A percentile compares a stretch with the other conserved stretches of the same genome.
Evolutionary conservation across 2,329 filamentous ascomycete species (phyloP).

Genomic region (Colletotrichum paranaense): DNA sequence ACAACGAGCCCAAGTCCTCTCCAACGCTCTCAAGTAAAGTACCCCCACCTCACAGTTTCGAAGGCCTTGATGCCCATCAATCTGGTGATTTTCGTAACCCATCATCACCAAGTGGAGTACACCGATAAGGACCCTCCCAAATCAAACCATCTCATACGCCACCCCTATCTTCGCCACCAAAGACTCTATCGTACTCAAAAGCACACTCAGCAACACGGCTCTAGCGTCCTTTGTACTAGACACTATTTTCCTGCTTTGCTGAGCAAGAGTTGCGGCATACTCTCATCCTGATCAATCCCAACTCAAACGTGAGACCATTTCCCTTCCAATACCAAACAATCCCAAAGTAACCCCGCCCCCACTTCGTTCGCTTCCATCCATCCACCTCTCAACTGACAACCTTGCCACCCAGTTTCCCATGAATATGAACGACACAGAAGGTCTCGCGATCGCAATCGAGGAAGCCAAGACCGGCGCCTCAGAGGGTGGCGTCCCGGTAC

Average conservation of each 20-base stretch:
- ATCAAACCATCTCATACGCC: conserved; percentile 7
- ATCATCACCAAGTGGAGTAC: conserved; percentile 13
- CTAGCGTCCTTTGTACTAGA: background rate
- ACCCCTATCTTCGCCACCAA: conserved; percentile 15
- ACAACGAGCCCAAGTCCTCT: background rate
- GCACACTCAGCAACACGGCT: background rate
- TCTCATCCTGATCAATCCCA: background rate
- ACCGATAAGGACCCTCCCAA: conserved; percentile 22
- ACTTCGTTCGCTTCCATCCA: background rate
- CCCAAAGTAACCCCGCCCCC: background rate
- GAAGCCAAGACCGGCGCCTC: conserved; percentile 29
- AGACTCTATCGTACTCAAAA: background rate
- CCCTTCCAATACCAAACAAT: background rate
- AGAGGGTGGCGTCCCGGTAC: conserved; percentile 31
- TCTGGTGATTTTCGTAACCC: background rate
- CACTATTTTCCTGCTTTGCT: background rate
- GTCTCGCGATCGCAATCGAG: conserved; percentile 34
- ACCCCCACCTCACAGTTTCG: background rate
- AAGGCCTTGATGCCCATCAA: background rate
- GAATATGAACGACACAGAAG: conserved; percentile 31
- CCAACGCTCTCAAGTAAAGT: background rate
- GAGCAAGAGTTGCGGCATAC: background rate
- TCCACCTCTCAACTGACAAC: background rate
- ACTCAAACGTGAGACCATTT: background rate
- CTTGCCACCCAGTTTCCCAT: background rate